A percentile compares a stretch with the other conserved stretches of the same genome.
phyloP scores from a whole-genome alignment of 768 basidiomycete species.

The Tremella mesenterica region DNA sequence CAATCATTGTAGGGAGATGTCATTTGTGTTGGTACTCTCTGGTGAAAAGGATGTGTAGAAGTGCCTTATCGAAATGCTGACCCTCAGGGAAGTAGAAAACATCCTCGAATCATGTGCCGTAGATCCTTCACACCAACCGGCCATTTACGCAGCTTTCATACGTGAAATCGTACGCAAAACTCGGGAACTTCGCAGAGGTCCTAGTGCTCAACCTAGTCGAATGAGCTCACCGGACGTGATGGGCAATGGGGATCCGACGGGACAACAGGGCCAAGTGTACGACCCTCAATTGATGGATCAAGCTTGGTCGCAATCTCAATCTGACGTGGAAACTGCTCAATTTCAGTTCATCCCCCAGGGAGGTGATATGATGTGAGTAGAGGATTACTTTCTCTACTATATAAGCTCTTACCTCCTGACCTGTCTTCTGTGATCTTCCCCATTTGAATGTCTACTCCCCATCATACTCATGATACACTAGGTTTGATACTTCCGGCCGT shows the following conservation, averaged over 20 bases:
- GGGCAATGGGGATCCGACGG: neutral
- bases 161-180: constrained; percentile 53
- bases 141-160: constrained; percentile 75
- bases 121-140: constrained; percentile 75
- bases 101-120: constrained; percentile 68
- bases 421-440: too few species aligned
- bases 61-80: too few species aligned
- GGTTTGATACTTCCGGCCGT: neutral
- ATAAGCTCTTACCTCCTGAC: too few species aligned
- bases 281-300: constrained; percentile 31
- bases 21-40: too few species aligned
- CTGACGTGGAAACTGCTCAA: constrained; percentile 20
- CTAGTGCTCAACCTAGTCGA: neutral
- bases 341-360: constrained; percentile 38
- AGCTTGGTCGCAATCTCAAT: constrained; percentile 16
- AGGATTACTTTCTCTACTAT: neutral
- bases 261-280: constrained; percentile 7
- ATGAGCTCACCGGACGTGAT: neutral
- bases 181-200: constrained; percentile 16
- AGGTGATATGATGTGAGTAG: constrained; percentile 40
- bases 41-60: too few species aligned
- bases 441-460: too few species aligned
- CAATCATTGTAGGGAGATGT: too few species aligned
- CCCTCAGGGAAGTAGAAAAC: constrained; percentile 73
- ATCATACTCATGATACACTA: too few species aligned